Conservation (phyloP, 441 rosid genomes). For the Gossypium schwendimanii region DNA sequence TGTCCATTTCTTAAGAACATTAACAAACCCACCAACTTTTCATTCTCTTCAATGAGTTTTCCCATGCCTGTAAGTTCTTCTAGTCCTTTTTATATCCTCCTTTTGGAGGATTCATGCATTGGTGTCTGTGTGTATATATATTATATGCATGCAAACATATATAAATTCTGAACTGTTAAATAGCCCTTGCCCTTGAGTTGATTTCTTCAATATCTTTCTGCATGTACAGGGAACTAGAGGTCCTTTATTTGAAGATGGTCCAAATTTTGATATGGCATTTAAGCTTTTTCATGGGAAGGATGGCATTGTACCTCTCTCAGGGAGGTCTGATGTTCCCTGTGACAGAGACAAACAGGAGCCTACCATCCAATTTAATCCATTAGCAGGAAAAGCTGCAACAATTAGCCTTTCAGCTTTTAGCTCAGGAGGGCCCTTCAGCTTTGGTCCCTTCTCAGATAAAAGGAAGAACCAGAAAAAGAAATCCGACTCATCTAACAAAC, state of each 20-base stretch:
- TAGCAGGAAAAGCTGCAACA: conserved; percentile 48
- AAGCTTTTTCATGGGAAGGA: conserved; percentile 76
- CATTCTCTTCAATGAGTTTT: conserved; percentile 44
- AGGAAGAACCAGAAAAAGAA: conserved; percentile 46
- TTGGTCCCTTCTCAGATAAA: conserved; percentile 44
- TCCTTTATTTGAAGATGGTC: conserved; percentile 84
- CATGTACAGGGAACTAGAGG: conserved; percentile 52
- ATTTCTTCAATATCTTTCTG: conserved; percentile 5
- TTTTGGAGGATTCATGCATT: background rate
- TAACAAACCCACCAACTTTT: conserved; percentile 62
- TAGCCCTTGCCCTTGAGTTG: background rate
- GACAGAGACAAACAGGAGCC: conserved; percentile 29
- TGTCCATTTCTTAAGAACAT: conserved; percentile 84
- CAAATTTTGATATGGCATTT: conserved; percentile 55
- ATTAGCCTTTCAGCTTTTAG: conserved; percentile 61
- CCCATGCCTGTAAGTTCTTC: conserved; percentile 37
- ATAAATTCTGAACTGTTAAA: background rate
- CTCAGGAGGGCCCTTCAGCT: conserved; percentile 56
- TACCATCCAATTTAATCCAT: conserved; percentile 41
- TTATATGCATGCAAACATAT: no score
- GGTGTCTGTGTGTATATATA: background rate
- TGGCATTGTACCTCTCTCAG: conserved; percentile 69
- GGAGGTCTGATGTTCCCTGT: conserved; percentile 22
- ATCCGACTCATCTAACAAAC: conserved; percentile 33
- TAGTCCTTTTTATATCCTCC: background rate